phyloP scores from a whole-genome alignment of 805 yeast species.

The Helenozyma rhizophorensis region DNA sequence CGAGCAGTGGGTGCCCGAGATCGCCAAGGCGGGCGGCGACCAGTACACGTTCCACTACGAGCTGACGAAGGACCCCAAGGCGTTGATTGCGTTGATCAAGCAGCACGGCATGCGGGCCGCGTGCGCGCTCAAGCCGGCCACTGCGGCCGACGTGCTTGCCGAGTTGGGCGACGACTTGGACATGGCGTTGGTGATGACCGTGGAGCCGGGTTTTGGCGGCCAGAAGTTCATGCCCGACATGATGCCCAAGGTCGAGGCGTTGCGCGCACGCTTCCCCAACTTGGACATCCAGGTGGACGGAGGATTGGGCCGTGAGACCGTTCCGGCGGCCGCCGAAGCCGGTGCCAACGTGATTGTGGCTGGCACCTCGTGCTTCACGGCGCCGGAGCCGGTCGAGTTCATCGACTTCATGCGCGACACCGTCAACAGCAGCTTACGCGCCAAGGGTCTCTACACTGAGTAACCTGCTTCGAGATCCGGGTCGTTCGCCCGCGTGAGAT shows the following conservation, averaged over 20 bases:
- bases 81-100: slow-evolving; percentile 71
- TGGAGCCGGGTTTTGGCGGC: slow-evolving; percentile 99
- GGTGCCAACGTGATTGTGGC: slow-evolving; percentile 99
- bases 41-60: slow-evolving; percentile 96
- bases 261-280: slow-evolving; percentile 70
- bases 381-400: slow-evolving; percentile 72
- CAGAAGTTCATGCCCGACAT: slow-evolving; percentile 91
- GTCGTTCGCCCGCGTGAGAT: too few species aligned
- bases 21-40: slow-evolving; percentile 92
- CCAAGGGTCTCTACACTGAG: slow-evolving; percentile 36
- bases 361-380: slow-evolving; percentile 90
- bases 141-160: slow-evolving; percentile 76
- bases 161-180: slow-evolving; percentile 76
- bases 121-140: slow-evolving; percentile 90
- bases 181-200: slow-evolving; percentile 97
- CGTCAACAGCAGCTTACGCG: slow-evolving; percentile 48
- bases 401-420: slow-evolving; percentile 62
- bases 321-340: slow-evolving; percentile 85
- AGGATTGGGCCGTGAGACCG: slow-evolving; percentile 83
- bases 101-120: slow-evolving; percentile 86
- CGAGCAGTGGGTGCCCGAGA: slow-evolving; percentile 88
- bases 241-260: slow-evolving; percentile 89
- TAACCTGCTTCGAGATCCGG: too few species aligned
- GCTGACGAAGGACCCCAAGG: slow-evolving; percentile 75
- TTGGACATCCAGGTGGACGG: slow-evolving; percentile 96